A percentile compares a stretch with the other conserved stretches of the same genome.
phyloP scores from a whole-genome alignment of 2,329 filamentous ascomycete species.

The Colletotrichum trifolii region DNA sequence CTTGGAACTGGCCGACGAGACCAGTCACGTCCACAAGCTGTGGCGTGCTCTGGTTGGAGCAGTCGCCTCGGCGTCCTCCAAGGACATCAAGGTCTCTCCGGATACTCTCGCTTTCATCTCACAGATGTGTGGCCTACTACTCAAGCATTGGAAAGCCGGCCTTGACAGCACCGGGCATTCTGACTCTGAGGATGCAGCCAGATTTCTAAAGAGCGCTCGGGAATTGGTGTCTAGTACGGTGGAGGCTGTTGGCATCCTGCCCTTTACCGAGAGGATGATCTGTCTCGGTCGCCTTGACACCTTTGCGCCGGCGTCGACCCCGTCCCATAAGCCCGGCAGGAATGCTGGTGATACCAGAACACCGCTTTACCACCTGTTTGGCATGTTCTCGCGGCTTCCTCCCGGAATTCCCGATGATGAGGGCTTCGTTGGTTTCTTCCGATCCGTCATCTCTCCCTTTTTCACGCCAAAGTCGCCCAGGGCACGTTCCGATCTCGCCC shows the following conservation, averaged over 20 bases:
- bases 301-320: slow-evolving; percentile 72
- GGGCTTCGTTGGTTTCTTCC: slow-evolving; percentile 57
- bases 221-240: slow-evolving; percentile 62
- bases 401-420: slow-evolving; percentile 60
- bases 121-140: slow-evolving; percentile 75
- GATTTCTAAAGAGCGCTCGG: slow-evolving; percentile 67
- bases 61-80: slow-evolving; percentile 75
- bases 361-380: slow-evolving; percentile 74
- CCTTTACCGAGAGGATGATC: slow-evolving; percentile 72
- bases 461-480: slow-evolving; percentile 60
- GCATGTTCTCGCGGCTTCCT: slow-evolving; percentile 66
- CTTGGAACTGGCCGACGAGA: slow-evolving; percentile 68
- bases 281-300: slow-evolving; percentile 62
- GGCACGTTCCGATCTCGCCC: slow-evolving; percentile 57
- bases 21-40: slow-evolving; percentile 63
- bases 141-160: slow-evolving; percentile 73
- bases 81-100: slow-evolving; percentile 89
- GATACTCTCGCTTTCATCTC: slow-evolving; percentile 87
- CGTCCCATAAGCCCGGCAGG: slow-evolving; percentile 70
- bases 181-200: slow-evolving; percentile 56
- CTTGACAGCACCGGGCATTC: slow-evolving; percentile 63
- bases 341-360: slow-evolving; percentile 62
- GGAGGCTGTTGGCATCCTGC: slow-evolving; percentile 64
- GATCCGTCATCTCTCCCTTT: slow-evolving; percentile 68
- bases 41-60: slow-evolving; percentile 73